These are phyloP conservation scores for Botrytis sinoallii DNA, from an alignment of 2,329 filamentous ascomycete genomes.

Conservation along the genomic window DNA sequence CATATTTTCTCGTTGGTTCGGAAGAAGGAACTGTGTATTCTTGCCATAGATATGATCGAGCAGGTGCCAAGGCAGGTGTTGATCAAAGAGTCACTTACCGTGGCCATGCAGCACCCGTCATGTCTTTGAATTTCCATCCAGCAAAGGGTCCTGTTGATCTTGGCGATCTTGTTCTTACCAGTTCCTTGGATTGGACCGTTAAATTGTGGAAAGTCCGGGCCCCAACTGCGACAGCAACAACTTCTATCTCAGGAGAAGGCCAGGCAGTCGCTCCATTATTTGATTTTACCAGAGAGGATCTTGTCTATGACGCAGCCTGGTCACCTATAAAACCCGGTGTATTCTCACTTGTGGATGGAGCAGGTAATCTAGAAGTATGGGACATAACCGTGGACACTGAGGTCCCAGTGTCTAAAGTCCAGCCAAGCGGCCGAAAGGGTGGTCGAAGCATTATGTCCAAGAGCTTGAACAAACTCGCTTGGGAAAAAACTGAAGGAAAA, in stretches of 20 bases:
- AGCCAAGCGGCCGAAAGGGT: conserved; percentile 64
- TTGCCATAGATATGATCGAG: conserved; percentile 94
- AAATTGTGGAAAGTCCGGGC: conserved; percentile 94
- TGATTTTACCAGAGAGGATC: conserved; percentile 89
- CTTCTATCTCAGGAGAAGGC: conserved; percentile 44
- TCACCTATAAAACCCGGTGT: conserved; percentile 91
- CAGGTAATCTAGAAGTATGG: conserved; percentile 90
- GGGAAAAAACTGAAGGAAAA: conserved; percentile 87
- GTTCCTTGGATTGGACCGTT: conserved; percentile 93
- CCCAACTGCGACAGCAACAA: conserved; percentile 67
- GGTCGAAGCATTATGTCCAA: conserved; percentile 70
- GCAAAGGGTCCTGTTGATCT: conserved; percentile 89
- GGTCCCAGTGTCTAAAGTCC: conserved; percentile 79
- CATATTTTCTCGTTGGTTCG: conserved; percentile 94
- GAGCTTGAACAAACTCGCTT: conserved; percentile 90
- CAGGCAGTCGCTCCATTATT: conserved; percentile 69
- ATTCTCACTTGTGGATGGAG: conserved; percentile 91
- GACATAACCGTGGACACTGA: conserved; percentile 91
- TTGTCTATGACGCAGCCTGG: conserved; percentile 96
- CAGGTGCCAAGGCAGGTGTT: conserved; percentile 93
- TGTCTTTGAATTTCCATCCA: conserved; percentile 94
- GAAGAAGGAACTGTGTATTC: conserved; percentile 97
- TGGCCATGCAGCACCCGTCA: conserved; percentile 89
- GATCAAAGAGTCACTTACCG: conserved; percentile 85
- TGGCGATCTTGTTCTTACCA: conserved; percentile 88